Evolutionary conservation across 2,329 filamentous ascomycete genomes (phyloP).

Genomic region (Ophiostoma triangulosporum): DNA sequence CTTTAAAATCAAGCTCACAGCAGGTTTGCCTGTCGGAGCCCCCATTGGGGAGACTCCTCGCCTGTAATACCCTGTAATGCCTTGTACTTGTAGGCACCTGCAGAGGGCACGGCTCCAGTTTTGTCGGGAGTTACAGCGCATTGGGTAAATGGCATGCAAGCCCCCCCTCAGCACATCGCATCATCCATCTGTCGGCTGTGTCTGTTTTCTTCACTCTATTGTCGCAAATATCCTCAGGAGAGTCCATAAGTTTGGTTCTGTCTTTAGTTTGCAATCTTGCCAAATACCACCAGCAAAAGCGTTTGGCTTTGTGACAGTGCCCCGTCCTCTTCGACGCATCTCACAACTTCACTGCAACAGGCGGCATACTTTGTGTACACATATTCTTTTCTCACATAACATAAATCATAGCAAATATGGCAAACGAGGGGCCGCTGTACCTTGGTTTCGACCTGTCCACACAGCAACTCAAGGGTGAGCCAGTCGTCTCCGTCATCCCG

Average conservation of each 20-base stretch:
- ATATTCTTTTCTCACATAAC: not conserved
- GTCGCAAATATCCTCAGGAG: not conserved
- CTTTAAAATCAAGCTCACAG: no score
- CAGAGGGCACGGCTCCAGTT: not conserved
- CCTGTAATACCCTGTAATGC: not conserved
- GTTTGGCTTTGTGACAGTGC: no score
- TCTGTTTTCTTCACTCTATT: not conserved
- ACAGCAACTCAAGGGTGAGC: conserved; percentile 79
- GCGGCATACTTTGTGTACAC: no score
- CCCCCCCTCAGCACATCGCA: not conserved
- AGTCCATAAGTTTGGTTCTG: no score
- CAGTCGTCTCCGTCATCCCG: not conserved
- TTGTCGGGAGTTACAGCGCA: not conserved
- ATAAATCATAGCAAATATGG: conserved; percentile 9
- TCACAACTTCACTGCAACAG: no score
- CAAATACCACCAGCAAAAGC: no score
- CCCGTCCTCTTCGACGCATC: no score
- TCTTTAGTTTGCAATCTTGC: no score
- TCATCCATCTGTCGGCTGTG: not conserved
- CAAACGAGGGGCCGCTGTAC: conserved; percentile 56
- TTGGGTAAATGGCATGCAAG: not conserved
- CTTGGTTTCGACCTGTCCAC: conserved; percentile 93
- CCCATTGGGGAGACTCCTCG: not conserved
- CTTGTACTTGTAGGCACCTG: no score
- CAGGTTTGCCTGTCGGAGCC: no score